Evolutionary conservation across 768 basidiomycete genomes (phyloP).

Genomic region (Auricularia sp.): DNA sequence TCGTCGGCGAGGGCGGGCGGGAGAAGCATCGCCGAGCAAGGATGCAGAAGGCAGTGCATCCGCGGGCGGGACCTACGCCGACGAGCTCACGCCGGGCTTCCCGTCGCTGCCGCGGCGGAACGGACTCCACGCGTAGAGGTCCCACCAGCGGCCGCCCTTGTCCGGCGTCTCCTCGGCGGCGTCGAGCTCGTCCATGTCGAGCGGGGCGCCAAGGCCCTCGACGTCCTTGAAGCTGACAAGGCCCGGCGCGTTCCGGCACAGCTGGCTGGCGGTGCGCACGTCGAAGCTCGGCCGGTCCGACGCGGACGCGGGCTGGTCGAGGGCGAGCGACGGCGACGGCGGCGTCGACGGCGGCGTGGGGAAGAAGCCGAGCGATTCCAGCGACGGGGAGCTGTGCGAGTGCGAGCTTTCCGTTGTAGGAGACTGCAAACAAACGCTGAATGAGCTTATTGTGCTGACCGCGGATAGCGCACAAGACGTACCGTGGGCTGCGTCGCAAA

Average conservation of each 20-base stretch:
- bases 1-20: too few species aligned
- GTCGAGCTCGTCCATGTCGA: conserved; percentile 23
- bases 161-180: conserved; percentile 9
- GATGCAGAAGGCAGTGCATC: neutral
- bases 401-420: neutral
- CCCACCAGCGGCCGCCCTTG: neutral
- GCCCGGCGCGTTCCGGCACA: conserved; percentile 45
- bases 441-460: neutral
- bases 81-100: neutral
- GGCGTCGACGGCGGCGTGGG: conserved; percentile 9
- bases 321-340: conserved; percentile 4
- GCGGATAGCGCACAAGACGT: neutral
- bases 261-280: conserved; percentile 48
- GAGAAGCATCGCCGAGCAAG: neutral
- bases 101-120: neutral
- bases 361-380: neutral
- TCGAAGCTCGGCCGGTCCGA: conserved; percentile 39
- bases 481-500: neutral
- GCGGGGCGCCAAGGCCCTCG: conserved; percentile 55
- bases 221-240: conserved; percentile 61
- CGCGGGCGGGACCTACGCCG: neutral
- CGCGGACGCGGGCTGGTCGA: too few species aligned
- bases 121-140: neutral
- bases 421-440: neutral
- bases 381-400: neutral